Conservation (phyloP, 768 basidiomycete genomes). For the Lactifluus echinatus region DNA sequence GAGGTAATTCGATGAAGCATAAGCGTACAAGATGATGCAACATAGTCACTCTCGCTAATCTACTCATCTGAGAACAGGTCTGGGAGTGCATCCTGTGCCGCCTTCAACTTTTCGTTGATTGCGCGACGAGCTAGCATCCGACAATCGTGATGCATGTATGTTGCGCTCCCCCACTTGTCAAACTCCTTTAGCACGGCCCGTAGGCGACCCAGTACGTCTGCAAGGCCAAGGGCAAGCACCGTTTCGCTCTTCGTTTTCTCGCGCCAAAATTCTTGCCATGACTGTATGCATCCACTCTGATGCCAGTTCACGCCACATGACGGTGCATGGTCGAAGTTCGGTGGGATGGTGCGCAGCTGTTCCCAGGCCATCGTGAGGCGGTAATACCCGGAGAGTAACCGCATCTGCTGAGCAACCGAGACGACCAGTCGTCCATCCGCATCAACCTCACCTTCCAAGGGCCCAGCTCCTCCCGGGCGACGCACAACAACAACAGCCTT, state of each 20-base stretch:
- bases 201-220: slow-evolving; percentile 61
- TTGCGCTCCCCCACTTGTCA: slow-evolving; percentile 59
- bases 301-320: slow-evolving; percentile 64
- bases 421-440: slow-evolving; percentile 43
- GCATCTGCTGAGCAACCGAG: slow-evolving; percentile 49
- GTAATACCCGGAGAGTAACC: slow-evolving; percentile 61
- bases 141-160: slow-evolving; percentile 78
- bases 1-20: no score
- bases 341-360: slow-evolving; percentile 44
- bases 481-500: slow-evolving; percentile 37
- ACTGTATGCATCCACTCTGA: slow-evolving; percentile 61
- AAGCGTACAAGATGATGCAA: no score
- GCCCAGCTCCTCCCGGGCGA: slow-evolving; percentile 17
- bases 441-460: slow-evolving; percentile 24
- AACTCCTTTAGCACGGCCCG: slow-evolving; percentile 57
- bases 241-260: slow-evolving; percentile 58
- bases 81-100: slow-evolving; percentile 49
- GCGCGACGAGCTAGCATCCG: slow-evolving; percentile 47
- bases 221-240: slow-evolving; percentile 49
- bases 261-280: slow-evolving; percentile 75
- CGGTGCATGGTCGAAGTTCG: slow-evolving; percentile 55
- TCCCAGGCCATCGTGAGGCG: slow-evolving; percentile 64
- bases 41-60: slow-evolving; percentile 16
- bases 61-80: slow-evolving; percentile 48
- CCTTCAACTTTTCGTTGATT: slow-evolving; percentile 46